Evolutionary conservation across 2,329 filamentous ascomycete genomes (phyloP), one percentile per base, ranked within the genome.

Genomic region (Cadophora gregata): DNA sequence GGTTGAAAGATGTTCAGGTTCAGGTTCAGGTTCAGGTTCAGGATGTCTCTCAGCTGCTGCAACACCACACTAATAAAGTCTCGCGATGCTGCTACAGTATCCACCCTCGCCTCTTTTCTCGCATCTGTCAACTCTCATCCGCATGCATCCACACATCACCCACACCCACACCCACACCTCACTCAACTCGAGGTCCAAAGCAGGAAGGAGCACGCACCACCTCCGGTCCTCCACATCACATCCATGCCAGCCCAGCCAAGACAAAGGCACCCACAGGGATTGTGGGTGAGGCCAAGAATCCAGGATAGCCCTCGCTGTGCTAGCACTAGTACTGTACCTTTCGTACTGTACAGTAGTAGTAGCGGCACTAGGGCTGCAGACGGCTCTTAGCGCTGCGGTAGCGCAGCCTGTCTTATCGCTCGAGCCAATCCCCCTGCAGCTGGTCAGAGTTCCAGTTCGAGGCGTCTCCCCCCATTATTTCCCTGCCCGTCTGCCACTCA

Each of bases 381-480:
- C 47, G 47, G 47, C 21, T 50, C 21, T 51, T 51, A 51, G 48
- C 48, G 48, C 48, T 29, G 24, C 48, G 7, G 14, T 51, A 51
- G 48, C 48, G 48, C 14, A 29, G 10, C 14, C n/a, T 51, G 48
- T 27, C 48, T 51, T 51, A 51, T 51, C 48, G 48, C 25, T 51
- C 48, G 48, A 51, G 25, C 48, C 48, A 51, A 29, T 51, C 48
- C 48, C 48, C 48, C 48, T 51, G 48, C 48, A 51, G 48, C 24
- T 50, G 42, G 16, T 45, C 42, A 21, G 19, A 45, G 42, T 51
- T 51, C 48, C 25, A 51, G 48, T 51, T 51, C 48, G 48, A 51
- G 48, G 25, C 48, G 48, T 51, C 48, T 29, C 48, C 42, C 38
- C 38, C 31, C 36, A 47, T 29, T 48, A 61, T 61, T 61, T 48